phyloP scores from a whole-genome alignment of 164 flowering plant genomes.

The Aristolochia contorta region DNA sequence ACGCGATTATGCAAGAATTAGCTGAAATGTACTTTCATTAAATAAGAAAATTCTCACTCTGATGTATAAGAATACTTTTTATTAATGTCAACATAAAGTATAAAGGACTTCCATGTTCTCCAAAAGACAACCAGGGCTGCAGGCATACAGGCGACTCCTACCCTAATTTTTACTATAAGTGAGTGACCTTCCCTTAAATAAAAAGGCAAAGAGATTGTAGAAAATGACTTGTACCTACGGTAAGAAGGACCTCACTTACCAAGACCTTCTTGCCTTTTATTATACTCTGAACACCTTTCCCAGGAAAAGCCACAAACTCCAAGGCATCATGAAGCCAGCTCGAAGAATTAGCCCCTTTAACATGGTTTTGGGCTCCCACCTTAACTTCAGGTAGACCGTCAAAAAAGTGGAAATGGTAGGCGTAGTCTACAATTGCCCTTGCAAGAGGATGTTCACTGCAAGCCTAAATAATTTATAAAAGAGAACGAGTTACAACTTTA shows the following conservation, averaged over 20 bases:
- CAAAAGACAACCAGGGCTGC: too few relatives aligned
- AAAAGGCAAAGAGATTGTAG: not conserved
- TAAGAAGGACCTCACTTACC: slow-evolving; percentile 37
- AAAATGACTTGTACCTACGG: not conserved
- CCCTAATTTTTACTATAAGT: too few relatives aligned
- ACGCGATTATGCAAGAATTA: too few relatives aligned
- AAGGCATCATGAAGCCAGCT: slow-evolving; percentile 79
- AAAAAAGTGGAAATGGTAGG: slow-evolving; percentile 92
- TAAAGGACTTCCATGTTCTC: too few relatives aligned
- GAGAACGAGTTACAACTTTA: not conserved
- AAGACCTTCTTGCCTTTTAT: slow-evolving; percentile 49
- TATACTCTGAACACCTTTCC: slow-evolving; percentile 77
- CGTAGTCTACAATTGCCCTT: slow-evolving; percentile 78
- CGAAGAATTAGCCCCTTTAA: slow-evolving; percentile 26
- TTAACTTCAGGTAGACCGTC: slow-evolving; percentile 39
- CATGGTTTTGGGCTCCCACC: slow-evolving; percentile 18
- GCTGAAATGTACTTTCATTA: too few relatives aligned
- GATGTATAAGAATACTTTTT: too few relatives aligned
- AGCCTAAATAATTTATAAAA: slow-evolving; percentile 37
- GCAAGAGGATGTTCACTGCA: slow-evolving; percentile 97
- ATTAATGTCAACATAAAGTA: too few relatives aligned
- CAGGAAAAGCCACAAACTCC: slow-evolving; percentile 78
- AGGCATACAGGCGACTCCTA: too few relatives aligned
- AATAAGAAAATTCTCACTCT: too few relatives aligned
- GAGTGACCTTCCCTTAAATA: too few relatives aligned